Conservation (phyloP, 2,329 filamentous ascomycete species). For the Zalaria sp. region DNA sequence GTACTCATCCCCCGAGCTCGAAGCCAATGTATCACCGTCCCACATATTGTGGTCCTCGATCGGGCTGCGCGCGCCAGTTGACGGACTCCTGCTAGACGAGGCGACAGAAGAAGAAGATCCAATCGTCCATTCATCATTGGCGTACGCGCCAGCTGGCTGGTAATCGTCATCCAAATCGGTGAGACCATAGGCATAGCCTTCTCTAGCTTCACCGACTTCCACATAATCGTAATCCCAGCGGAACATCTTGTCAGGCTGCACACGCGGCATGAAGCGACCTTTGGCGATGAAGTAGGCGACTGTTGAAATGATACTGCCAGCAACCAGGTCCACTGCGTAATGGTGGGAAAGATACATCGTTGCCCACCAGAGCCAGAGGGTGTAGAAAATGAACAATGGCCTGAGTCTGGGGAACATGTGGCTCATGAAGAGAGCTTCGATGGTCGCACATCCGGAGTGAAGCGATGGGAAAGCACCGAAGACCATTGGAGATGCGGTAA, state of each 20-base stretch:
- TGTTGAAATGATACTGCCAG: slow-evolving; percentile 50
- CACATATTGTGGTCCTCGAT: slow-evolving; percentile 43
- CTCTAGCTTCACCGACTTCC: slow-evolving; percentile 56
- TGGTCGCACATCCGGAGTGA: slow-evolving; percentile 76
- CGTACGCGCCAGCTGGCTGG: slow-evolving; percentile 40
- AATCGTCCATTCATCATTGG: slow-evolving; percentile 72
- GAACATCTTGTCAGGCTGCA: slow-evolving; percentile 72
- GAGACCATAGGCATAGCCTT: slow-evolving; percentile 40
- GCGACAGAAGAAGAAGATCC: slow-evolving; percentile 69
- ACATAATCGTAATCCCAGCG: slow-evolving; percentile 95
- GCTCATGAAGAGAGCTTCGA: slow-evolving; percentile 86
- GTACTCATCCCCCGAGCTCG: slow-evolving; percentile 26
- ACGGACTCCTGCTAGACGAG: slow-evolving; percentile 47
- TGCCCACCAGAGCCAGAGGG: slow-evolving; percentile 93
- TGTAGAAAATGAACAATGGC: slow-evolving; percentile 68
- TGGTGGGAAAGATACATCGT: slow-evolving; percentile 98
- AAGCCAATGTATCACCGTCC: slow-evolving; percentile 42
- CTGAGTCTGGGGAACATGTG: slow-evolving; percentile 77
- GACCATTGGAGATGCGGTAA: slow-evolving; percentile 78
- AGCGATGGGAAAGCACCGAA: slow-evolving; percentile 93
- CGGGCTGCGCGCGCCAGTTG: slow-evolving; percentile 29
- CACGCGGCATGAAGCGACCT: slow-evolving; percentile 64
- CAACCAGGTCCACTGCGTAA: slow-evolving; percentile 87
- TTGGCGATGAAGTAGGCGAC: slow-evolving; percentile 72
- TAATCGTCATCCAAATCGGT: slow-evolving; percentile 38